These are phyloP conservation scores for Physcomitrium patens DNA, from an alignment of 225 moss, liverwort and hornwort genomes.

Conservation along the genomic window DNA sequence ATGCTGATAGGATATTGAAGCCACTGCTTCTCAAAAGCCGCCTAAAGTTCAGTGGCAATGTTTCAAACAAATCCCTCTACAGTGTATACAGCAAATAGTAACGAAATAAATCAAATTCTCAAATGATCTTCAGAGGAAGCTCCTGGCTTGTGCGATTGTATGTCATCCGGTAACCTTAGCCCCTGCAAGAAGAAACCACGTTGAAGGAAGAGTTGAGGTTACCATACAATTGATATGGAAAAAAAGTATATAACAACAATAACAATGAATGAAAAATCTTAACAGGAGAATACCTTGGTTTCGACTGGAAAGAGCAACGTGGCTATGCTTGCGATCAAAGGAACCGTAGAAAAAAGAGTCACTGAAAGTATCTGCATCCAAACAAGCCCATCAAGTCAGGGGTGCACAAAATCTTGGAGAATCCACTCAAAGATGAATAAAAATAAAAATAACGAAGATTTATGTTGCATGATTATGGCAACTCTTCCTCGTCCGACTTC, in stretches of 20 bases:
- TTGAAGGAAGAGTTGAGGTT: not conserved
- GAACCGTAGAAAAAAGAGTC: conserved; percentile 65
- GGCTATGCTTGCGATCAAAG: conserved; percentile 68
- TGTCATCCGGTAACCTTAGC: conserved; percentile 42
- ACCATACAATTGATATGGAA: not conserved
- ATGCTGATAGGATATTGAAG: not conserved
- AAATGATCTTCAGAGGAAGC: conserved; percentile 15
- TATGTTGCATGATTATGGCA: too few species aligned
- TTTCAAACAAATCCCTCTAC: not conserved
- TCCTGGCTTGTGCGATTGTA: not conserved
- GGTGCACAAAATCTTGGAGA: too few species aligned
- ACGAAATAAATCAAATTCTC: conserved; percentile 8
- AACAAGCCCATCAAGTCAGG: conserved; percentile 13
- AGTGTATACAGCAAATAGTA: not conserved
- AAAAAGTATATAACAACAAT: not conserved
- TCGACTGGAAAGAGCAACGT: conserved; percentile 67
- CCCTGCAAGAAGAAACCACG: conserved; percentile 43
- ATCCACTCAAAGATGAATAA: too few species aligned
- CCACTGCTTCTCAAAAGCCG: not conserved
- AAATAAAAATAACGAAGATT: too few species aligned
- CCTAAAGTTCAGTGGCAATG: too few species aligned
- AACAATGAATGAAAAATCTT: too few species aligned
- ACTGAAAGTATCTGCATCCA: conserved; percentile 65
- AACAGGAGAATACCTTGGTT: conserved; percentile 49
- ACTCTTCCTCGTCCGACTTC: too few species aligned